Evolutionary conservation across 2,329 filamentous ascomycete genomes (phyloP).

Genomic region (Colletotrichum neosansevieriae): DNA sequence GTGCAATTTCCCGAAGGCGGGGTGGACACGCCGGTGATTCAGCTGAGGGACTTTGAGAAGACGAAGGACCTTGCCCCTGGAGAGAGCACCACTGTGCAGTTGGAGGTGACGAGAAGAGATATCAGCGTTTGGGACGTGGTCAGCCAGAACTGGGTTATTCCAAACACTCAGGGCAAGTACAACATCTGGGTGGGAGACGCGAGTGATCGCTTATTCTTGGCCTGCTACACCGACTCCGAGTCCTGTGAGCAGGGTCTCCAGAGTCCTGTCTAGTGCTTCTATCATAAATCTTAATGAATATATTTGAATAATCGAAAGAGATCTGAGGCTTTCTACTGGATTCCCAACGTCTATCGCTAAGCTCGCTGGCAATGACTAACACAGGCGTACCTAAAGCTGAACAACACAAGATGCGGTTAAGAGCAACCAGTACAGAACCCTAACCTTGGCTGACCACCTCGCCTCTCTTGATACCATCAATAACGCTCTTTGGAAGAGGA

Average conservation of each 20-base stretch:
- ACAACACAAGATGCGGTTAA: neutral
- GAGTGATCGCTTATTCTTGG: slow-evolving; percentile 47
- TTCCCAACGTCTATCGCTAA: neutral
- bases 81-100: slow-evolving; percentile 63
- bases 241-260: slow-evolving; percentile 29
- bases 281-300: neutral
- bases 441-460: slow-evolving; percentile 44
- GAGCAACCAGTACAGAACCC: neutral
- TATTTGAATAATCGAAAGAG: too few species aligned
- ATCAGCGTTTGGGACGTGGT: slow-evolving; percentile 79
- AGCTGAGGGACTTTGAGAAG: slow-evolving; percentile 82
- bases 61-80: slow-evolving; percentile 65
- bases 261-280: slow-evolving; percentile 28
- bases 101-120: slow-evolving; percentile 75
- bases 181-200: slow-evolving; percentile 55
- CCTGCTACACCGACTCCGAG: slow-evolving; percentile 39
- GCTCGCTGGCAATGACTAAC: neutral
- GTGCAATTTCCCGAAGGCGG: slow-evolving; percentile 55
- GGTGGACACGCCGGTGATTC: slow-evolving; percentile 74
- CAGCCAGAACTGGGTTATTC: slow-evolving; percentile 75
- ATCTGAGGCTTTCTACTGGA: too few species aligned
- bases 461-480: slow-evolving; percentile 53
- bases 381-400: neutral
- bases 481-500: slow-evolving; percentile 48
- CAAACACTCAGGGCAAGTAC: slow-evolving; percentile 51